Conservation (phyloP, 176 grass and related monocot species). For the Miscanthus lutarioriparius region DNA sequence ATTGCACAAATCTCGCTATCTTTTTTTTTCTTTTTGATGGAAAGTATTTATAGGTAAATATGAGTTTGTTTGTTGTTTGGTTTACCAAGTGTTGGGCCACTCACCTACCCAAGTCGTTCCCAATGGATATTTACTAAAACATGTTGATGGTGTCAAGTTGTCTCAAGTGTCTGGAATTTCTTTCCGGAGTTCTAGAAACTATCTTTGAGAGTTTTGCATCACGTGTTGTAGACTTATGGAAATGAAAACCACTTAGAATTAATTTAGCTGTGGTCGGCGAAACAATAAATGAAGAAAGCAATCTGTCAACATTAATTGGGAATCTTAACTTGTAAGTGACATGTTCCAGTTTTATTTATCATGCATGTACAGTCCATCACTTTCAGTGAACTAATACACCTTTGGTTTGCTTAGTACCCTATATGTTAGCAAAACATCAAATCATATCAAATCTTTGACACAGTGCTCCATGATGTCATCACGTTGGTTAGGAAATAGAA, state of each 20-base stretch:
- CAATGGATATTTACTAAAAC: neutral
- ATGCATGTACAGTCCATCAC: neutral
- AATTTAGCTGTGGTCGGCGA: neutral
- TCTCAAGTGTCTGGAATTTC: neutral
- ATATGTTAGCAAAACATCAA: neutral
- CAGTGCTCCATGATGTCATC: neutral
- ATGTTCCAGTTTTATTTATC: neutral
- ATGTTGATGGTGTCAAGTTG: neutral
- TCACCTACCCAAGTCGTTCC: neutral
- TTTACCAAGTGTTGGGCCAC: neutral
- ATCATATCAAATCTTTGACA: neutral
- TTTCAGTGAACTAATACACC: slow-evolving; percentile 21
- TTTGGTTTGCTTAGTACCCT: neutral
- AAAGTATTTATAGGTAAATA: too few species aligned
- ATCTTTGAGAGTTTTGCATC: neutral
- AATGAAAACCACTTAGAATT: neutral
- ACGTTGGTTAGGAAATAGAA: neutral
- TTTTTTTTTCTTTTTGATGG: neutral
- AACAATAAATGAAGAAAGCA: neutral
- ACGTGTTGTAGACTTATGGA: neutral
- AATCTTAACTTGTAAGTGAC: slow-evolving; percentile 16
- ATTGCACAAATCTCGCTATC: neutral
- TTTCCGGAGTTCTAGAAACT: neutral
- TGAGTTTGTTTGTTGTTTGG: neutral
- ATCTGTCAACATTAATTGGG: neutral